A percentile compares a stretch with the other conserved stretches of the same genome.
These are phyloP conservation scores for Sclerotinia spermophila DNA, from an alignment of 2,329 filamentous ascomycete species.

Conservation along the genomic window DNA sequence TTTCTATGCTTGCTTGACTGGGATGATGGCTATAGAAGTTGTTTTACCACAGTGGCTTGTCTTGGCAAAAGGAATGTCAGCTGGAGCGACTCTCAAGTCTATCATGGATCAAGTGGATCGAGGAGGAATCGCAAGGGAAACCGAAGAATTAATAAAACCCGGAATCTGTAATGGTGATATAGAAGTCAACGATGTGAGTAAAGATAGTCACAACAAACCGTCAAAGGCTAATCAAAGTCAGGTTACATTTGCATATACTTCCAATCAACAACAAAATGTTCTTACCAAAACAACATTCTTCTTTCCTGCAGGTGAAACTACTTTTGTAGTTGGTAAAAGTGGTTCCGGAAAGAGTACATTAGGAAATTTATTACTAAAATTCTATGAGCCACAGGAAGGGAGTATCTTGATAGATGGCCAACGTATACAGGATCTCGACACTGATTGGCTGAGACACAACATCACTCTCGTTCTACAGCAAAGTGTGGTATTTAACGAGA, in stretches of 20 bases:
- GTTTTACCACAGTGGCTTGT: slow-evolving; percentile 74
- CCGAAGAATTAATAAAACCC: slow-evolving; percentile 38
- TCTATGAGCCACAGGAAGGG: slow-evolving; percentile 67
- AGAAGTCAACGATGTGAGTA: slow-evolving; percentile 61
- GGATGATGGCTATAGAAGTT: slow-evolving; percentile 70
- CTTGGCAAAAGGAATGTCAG: slow-evolving; percentile 73
- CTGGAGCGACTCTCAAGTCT: slow-evolving; percentile 59
- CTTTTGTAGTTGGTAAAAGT: slow-evolving; percentile 79
- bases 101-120: slow-evolving; percentile 41
- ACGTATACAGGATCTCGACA: slow-evolving; percentile 58
- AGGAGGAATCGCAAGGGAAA: slow-evolving; percentile 31
- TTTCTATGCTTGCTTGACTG: slow-evolving; percentile 77
- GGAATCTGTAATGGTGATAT: slow-evolving; percentile 61
- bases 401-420: slow-evolving; percentile 65
- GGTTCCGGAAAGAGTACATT: slow-evolving; percentile 93
- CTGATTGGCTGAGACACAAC: slow-evolving; percentile 71
- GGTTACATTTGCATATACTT: slow-evolving; percentile 81
- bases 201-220: background rate
- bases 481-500: slow-evolving; percentile 77
- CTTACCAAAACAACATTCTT: slow-evolving; percentile 61
- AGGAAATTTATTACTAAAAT: slow-evolving; percentile 71
- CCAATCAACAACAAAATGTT: slow-evolving; percentile 56
- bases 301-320: slow-evolving; percentile 69
- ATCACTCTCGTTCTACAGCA: slow-evolving; percentile 80
- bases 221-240: slow-evolving; percentile 39